Conservation (phyloP, 495 filamentous ascomycete species). For the Penicillium verhagenii region DNA sequence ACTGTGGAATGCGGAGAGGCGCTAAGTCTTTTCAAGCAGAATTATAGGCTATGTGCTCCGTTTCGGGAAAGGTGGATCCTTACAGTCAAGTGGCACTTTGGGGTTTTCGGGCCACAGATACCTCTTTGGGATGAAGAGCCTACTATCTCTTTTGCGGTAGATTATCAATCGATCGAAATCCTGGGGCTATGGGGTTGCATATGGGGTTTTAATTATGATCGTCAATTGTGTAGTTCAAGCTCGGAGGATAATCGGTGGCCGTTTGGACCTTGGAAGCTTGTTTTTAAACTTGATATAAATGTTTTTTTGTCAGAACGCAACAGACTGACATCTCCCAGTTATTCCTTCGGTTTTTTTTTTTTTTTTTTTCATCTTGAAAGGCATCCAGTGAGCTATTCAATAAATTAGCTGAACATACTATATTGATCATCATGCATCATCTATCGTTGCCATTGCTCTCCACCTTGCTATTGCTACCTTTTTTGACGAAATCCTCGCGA, state of each 20-base stretch:
- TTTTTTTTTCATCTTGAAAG: no score
- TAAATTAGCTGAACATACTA: no score
- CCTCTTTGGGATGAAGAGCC: conserved; percentile 19
- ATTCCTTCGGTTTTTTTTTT: no score
- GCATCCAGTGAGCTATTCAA: no score
- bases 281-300: no score
- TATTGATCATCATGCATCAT: no score
- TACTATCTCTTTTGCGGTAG: conserved; percentile 7
- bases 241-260: neutral
- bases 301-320: no score
- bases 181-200: conserved; percentile 4
- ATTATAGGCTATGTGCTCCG: conserved; percentile 16
- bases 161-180: conserved; percentile 7
- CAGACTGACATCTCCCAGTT: no score
- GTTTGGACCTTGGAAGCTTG: no score
- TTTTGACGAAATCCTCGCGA: conserved; percentile 4
- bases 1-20: no score
- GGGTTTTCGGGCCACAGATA: neutral
- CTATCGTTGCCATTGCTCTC: conserved; percentile 17
- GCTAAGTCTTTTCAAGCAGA: conserved; percentile 8
- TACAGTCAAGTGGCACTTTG: conserved; percentile 1
- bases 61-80: conserved; percentile 7
- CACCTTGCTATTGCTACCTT: conserved; percentile 15
- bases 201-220: no score
- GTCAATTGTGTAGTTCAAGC: no score